Evolutionary conservation across 192 early-diverging fungal genomes (phyloP).

Genomic region (Lobosporangium transversale): DNA sequence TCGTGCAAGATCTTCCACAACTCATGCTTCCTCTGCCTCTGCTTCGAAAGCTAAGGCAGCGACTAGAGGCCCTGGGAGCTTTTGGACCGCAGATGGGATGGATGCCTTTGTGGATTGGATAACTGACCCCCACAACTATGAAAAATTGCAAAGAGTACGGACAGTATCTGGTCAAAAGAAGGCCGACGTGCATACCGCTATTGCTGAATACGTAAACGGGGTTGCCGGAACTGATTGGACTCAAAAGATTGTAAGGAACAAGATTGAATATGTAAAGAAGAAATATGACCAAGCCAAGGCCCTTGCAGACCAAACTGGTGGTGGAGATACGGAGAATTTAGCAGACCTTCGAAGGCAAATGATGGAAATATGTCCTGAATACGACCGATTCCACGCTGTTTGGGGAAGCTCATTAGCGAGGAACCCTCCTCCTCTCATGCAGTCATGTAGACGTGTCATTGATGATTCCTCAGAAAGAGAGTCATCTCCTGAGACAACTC

Average conservation of each 20-base stretch:
- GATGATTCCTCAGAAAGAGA: not conserved
- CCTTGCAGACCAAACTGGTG: not conserved
- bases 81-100: conserved; percentile 1
- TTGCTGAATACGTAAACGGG: not conserved
- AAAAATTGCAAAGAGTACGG: not conserved
- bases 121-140: conserved; percentile 1
- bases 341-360: not conserved
- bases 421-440: not conserved
- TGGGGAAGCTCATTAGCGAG: not conserved
- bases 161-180: conserved; percentile 2
- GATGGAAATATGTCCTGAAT: not conserved
- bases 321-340: not conserved
- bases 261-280: not conserved
- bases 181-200: not conserved
- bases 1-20: no score
- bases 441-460: not conserved
- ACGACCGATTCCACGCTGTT: not conserved
- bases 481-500: not conserved
- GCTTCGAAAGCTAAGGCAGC: not conserved
- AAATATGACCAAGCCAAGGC: not conserved
- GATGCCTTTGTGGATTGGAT: conserved; percentile 4
- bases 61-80: not conserved
- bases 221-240: not conserved
- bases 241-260: not conserved
- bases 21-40: no score